Conservation (phyloP, 257 asterid genomes). For the Fraxinus excelsior region DNA sequence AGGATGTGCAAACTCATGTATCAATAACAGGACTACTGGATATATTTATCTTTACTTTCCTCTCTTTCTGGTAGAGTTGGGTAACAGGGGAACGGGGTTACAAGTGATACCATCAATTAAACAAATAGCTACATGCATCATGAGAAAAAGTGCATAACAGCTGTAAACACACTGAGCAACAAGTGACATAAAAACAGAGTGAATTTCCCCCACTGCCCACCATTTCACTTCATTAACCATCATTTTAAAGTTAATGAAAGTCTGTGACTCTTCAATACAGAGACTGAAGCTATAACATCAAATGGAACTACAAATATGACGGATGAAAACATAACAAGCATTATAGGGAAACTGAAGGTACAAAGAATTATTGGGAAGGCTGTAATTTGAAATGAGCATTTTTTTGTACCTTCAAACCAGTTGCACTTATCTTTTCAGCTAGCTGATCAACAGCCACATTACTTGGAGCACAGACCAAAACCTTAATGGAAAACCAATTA, state of each 20-base stretch:
- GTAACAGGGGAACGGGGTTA: neutral
- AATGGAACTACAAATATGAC: slow-evolving; percentile 2
- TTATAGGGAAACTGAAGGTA: neutral
- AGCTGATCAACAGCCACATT: slow-evolving; percentile 98
- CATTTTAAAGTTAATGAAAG: slow-evolving; percentile 5
- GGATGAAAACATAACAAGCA: neutral
- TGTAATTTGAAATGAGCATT: slow-evolving; percentile 18
- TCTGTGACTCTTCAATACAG: neutral
- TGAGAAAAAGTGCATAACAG: neutral
- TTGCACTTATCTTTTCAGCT: slow-evolving; percentile 98
- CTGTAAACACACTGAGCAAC: neutral
- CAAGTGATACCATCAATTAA: neutral
- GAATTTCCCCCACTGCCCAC: neutral
- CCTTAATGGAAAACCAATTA: slow-evolving; percentile 48
- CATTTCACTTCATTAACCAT: neutral
- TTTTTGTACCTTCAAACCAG: slow-evolving; percentile 80
- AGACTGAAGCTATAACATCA: slow-evolving; percentile 1
- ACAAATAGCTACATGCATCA: neutral
- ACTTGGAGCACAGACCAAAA: slow-evolving; percentile 99
- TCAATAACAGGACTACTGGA: neutral
- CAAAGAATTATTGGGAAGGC: neutral
- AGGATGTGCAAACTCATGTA: slow-evolving; percentile 3
- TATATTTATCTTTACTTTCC: neutral
- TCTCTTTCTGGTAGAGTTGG: neutral
- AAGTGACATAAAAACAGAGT: neutral